These are phyloP conservation scores for Cryptosporidium parvum DNA, from an alignment of 169 alveolate genomes.

Conservation along the genomic window DNA sequence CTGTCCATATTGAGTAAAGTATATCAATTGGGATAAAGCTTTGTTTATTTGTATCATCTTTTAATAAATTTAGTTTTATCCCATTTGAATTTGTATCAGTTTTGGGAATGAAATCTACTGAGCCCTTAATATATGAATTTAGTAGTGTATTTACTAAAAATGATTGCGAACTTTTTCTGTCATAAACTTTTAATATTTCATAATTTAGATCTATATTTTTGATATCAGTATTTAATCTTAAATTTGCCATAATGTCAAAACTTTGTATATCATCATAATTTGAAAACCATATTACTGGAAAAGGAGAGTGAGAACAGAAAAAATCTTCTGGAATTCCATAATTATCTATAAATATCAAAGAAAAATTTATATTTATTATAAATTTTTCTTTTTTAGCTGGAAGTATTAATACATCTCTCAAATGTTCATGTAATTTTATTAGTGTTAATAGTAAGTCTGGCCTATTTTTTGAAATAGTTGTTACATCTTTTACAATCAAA, in stretches of 20 bases:
- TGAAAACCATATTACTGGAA: conserved; percentile 65
- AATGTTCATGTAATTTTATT: conserved; percentile 50
- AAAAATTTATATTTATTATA: background rate
- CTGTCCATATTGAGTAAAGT: conserved; percentile 40
- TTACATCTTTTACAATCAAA: conserved; percentile 55
- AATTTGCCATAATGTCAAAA: conserved; percentile 39
- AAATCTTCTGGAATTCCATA: conserved; percentile 71
- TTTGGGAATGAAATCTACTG: background rate
- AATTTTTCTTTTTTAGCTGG: conserved; percentile 9
- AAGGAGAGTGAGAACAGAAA: conserved; percentile 35
- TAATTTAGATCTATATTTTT: background rate
- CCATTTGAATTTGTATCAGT: background rate
- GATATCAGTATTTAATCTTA: background rate
- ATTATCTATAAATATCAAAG: conserved; percentile 56
- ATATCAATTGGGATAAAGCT: conserved; percentile 19
- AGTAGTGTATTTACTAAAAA: conserved; percentile 1
- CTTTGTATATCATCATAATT: conserved; percentile 44
- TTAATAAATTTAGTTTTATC: background rate
- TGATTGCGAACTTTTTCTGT: background rate
- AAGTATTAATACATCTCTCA: conserved; percentile 29
- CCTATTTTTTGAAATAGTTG: conserved; percentile 50
- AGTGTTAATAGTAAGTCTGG: conserved; percentile 59
- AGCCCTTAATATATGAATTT: conserved; percentile 28
- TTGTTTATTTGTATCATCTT: conserved; percentile 12
- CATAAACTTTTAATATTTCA: background rate